phyloP scores from a whole-genome alignment of 2,329 filamentous ascomycete genomes.

The Cryphonectria naterciae region DNA sequence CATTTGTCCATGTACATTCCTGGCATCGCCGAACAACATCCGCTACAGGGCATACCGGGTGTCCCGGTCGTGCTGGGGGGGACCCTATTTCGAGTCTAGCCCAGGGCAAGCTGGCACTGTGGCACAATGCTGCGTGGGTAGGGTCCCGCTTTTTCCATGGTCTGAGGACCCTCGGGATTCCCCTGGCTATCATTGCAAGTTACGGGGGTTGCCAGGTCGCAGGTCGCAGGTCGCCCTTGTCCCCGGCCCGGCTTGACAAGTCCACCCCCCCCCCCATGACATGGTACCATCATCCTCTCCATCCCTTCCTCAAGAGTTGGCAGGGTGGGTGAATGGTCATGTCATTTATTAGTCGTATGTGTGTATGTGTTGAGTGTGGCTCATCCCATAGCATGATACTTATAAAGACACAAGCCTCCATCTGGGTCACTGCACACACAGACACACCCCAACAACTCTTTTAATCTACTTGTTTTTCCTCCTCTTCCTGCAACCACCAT shows the following conservation, averaged over 20 bases:
- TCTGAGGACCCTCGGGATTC: slow-evolving; percentile 21
- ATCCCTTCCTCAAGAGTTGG: slow-evolving; percentile 15
- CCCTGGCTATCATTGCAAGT: slow-evolving; percentile 24
- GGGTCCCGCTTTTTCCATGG: slow-evolving; percentile 22
- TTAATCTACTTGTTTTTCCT: slow-evolving; percentile 12
- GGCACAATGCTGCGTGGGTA: slow-evolving; percentile 6
- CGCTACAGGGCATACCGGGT: background rate
- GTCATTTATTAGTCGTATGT: background rate
- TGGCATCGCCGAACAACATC: slow-evolving; percentile 8
- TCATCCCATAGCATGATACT: slow-evolving; percentile 27
- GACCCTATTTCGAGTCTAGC: slow-evolving; percentile 10
- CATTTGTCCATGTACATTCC: background rate
- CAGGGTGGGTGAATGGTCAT: background rate
- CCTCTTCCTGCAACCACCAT: slow-evolving; percentile 8
- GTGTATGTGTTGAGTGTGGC: background rate
- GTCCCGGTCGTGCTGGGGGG: background rate
- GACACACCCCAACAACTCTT: background rate
- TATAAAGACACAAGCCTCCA: slow-evolving; percentile 25
- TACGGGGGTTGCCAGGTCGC: slow-evolving; percentile 19
- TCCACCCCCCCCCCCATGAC: slow-evolving; percentile 2
- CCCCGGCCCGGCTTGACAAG: slow-evolving; percentile 18
- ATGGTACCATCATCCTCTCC: slow-evolving; percentile 14
- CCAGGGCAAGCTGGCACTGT: slow-evolving; percentile 15
- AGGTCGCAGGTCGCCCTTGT: slow-evolving; percentile 26
- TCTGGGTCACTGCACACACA: background rate